These are phyloP conservation scores for Podila horticola DNA, from an alignment of 192 early-diverging fungal species.

Conservation along the genomic window DNA sequence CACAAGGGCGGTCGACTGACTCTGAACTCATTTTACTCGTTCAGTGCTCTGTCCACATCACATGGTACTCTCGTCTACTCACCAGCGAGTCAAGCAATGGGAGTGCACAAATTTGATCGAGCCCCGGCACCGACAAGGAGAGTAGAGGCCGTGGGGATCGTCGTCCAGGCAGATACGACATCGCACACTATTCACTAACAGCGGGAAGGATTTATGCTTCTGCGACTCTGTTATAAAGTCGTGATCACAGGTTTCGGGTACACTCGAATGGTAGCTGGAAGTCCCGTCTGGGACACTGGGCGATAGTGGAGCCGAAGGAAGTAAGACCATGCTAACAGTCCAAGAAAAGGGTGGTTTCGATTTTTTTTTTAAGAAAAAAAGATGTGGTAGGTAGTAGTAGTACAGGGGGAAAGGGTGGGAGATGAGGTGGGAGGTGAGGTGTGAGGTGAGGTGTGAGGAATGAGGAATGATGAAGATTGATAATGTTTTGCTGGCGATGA, in stretches of 20 bases:
- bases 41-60: background rate
- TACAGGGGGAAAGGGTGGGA: too few relatives aligned
- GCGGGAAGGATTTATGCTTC: background rate
- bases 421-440: too few relatives aligned
- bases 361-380: background rate
- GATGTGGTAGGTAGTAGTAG: too few relatives aligned
- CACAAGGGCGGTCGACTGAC: too few relatives aligned
- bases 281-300: background rate
- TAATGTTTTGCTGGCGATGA: too few relatives aligned
- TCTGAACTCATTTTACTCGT: too few relatives aligned
- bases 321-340: too few relatives aligned
- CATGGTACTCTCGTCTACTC: background rate
- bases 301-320: too few relatives aligned
- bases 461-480: background rate
- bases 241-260: too few relatives aligned
- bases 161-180: constrained; percentile 52
- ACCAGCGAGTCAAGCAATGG: constrained; percentile 49
- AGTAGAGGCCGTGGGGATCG: constrained; percentile 43
- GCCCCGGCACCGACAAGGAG: constrained; percentile 42
- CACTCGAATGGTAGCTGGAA: too few relatives aligned
- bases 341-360: too few relatives aligned
- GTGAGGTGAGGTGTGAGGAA: too few relatives aligned
- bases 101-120: constrained; percentile 52
- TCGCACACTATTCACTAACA: constrained; percentile 21
- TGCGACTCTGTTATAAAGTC: background rate